phyloP scores from a whole-genome alignment of 169 alveolate genomes.

The Cryptosporidium xiaoi region DNA sequence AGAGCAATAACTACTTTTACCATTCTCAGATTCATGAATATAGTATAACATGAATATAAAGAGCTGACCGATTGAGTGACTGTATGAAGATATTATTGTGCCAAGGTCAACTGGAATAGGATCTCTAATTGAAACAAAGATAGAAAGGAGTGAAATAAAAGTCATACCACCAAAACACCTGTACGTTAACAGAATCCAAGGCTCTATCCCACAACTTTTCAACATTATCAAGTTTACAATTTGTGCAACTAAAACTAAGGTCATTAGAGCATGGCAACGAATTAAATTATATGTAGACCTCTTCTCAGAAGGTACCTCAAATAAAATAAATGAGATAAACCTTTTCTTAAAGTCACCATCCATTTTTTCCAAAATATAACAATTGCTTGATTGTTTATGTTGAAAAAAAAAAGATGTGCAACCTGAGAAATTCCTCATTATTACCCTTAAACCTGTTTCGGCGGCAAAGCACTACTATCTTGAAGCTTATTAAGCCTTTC shows the following conservation, averaged over 20 bases:
- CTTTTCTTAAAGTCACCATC: background rate
- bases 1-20: background rate
- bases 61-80: constrained; percentile 31
- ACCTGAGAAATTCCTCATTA: too few species aligned
- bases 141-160: constrained; percentile 26
- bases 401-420: too few species aligned
- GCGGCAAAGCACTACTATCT: too few species aligned
- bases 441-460: too few species aligned
- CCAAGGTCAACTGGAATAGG: constrained; percentile 45
- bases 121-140: constrained; percentile 38
- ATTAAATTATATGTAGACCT: background rate
- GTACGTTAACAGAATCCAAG: constrained; percentile 63
- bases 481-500: too few species aligned
- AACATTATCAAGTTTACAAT: constrained; percentile 7
- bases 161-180: constrained; percentile 49
- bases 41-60: background rate
- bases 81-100: constrained; percentile 24
- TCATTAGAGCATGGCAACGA: constrained; percentile 26
- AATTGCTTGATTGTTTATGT: background rate
- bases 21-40: constrained; percentile 37
- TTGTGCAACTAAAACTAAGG: background rate
- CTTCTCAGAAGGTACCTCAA: background rate
- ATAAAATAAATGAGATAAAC: background rate
- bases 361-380: background rate
- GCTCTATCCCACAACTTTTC: constrained; percentile 34